Evolutionary conservation across 2,329 filamentous ascomycete species (phyloP).

Genomic region (Paraphoma chrysanthemicola): DNA sequence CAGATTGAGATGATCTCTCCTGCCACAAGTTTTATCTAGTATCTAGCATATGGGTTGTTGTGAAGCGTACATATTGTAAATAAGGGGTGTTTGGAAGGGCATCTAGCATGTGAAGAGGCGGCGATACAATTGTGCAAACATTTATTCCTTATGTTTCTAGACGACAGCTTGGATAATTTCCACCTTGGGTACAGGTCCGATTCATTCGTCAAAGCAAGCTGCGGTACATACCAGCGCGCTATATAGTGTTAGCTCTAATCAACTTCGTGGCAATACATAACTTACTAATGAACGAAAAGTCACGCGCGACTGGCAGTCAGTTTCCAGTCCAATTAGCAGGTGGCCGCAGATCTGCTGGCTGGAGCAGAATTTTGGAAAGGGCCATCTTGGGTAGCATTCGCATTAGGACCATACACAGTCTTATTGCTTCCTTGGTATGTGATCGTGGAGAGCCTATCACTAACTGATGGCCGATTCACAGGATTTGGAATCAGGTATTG

Average conservation of each 20-base stretch:
- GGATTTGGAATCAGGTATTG: not conserved
- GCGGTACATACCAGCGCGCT: constrained; percentile 7
- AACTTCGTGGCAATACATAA: not conserved
- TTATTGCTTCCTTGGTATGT: not conserved
- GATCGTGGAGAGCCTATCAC: not conserved
- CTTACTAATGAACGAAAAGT: constrained; percentile 1
- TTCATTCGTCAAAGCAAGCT: constrained; percentile 6
- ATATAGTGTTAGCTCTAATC: not conserved
- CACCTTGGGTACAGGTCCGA: constrained; percentile 7
- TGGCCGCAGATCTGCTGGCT: not conserved
- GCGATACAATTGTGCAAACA: too few species aligned
- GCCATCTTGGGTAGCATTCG: constrained; percentile 1
- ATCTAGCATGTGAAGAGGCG: too few species aligned
- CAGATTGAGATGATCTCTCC: not conserved
- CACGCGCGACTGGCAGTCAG: not conserved
- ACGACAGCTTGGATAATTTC: constrained; percentile 1
- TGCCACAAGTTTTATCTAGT: too few species aligned
- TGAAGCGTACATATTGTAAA: too few species aligned
- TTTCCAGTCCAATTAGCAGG: constrained; percentile 4
- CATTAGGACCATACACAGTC: constrained; percentile 1
- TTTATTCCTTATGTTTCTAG: not conserved
- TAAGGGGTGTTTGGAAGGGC: too few species aligned
- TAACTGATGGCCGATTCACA: not conserved
- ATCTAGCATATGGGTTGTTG: too few species aligned
- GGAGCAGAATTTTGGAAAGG: constrained; percentile 5